Base-by-base conservation (phyloP, 805 yeast species). In the Yamadazyma olivae region DNA sequence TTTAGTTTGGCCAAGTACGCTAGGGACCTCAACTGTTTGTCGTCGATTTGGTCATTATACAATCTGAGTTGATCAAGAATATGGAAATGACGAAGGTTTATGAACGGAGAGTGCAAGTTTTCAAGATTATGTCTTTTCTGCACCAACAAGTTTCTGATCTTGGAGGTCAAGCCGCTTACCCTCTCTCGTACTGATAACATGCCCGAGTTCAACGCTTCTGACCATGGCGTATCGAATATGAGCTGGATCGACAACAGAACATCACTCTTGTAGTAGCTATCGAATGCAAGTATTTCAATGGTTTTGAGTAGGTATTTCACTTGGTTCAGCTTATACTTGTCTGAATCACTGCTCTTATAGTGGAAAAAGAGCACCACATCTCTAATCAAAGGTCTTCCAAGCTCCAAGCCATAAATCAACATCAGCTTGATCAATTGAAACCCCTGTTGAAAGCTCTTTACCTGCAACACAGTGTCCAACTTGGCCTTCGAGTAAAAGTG, bases 201-300 rank as follows among this genome's bases (percentile, higher is more conserved):
- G 4, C 12, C 17, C 5, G 17, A 7, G 15, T 16, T 13, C 10
- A 32, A 24, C 5, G 14, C 5, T 17, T 25, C 17, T 5, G 27
- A 15, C 33, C 33, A 30, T 2, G 33, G 17, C 4, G 21, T 15
- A 15, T 28, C 34, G 17, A 32, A 27, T 3, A 32, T 24, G 5
- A 31, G 5, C 5, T 19, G 28, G 2, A 36, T 17, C 4, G 15
- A 13, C 12, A 36, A 14, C 13, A 27, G 22, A 3, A 39, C 34
- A 9, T 32, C 17, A 16, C 31, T 38, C 17, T 36, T 32, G 38
- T 44, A 43, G 27, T 41, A 44, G 23, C 39, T 40, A 28, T 48
- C 50, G 21, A 49, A 39, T 4, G 45, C 34, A 3, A 51, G 33
- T 8, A 46, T 18, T 24, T 51, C 52, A 4, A 49, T 25, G 1